Evolutionary conservation across 2,329 filamentous ascomycete genomes (phyloP), one percentile per base, ranked within the genome.

Genomic region (Venturia pyrina): DNA sequence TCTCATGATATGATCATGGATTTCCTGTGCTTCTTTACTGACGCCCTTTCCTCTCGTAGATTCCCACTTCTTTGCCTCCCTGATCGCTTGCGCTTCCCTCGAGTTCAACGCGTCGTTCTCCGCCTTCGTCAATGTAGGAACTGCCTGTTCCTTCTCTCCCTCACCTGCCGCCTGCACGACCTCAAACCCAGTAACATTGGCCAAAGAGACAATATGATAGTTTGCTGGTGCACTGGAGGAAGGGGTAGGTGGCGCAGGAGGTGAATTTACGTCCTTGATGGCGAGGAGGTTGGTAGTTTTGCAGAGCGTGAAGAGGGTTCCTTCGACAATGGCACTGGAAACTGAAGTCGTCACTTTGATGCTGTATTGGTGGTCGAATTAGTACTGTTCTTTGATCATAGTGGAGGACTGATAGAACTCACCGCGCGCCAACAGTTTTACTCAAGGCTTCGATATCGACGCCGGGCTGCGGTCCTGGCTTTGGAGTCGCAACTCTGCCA

Each of bases 381-480:
- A 43, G 40, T n/a, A 17, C 7, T 37, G 3, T 37, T 37, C 13
- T 24, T 37, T 34, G 11, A 8, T 10, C 32, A 19, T 56, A 37
- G 17, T n/a, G 10, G 8, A 7, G 3, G 28, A 11, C 10, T n/a
- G 21, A 24, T 10, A 37, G 19, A 59, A 74, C 82, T 75, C 79
- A 87, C 85, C 83, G 82, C 69, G 83, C 82, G 69, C 86, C 86
- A 73, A 88, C 82, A 62, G 83, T 83, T 75, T 83, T 84, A 74
- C 80, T 82, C 72, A 88, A 75, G 66, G 80, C 80, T 66, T 86
- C 81, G 59, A 79, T 73, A 71, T 82, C 77, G 69, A 81, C 78
- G 66, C 78, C 77, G 68, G 78, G 75, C 68, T 71, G 73, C 66
- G 75, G 72, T 67, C 72, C 76, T 65, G 77, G 72, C 73, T 82